Evolutionary conservation across 2,329 filamentous ascomycete species (phyloP).

Genomic region (Curvularia eragrostidis): DNA sequence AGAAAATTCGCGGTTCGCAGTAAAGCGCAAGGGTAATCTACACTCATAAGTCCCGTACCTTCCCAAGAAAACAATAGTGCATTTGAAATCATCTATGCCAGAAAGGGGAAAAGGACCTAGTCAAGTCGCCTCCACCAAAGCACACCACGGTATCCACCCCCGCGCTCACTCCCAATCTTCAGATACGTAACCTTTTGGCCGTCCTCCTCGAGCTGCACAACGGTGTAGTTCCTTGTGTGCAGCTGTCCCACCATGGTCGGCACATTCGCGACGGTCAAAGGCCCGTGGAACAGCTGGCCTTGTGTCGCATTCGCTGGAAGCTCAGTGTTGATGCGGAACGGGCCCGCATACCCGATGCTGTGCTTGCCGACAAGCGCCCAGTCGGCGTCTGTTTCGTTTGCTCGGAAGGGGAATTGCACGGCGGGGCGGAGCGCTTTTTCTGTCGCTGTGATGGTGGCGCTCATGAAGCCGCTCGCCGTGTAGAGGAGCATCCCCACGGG

Average conservation of each 20-base stretch:
- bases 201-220: constrained; percentile 25
- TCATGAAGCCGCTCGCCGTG: constrained; percentile 34
- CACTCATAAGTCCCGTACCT: neutral
- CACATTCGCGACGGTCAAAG: constrained; percentile 35
- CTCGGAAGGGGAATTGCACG: constrained; percentile 32
- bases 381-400: constrained; percentile 31
- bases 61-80: too few species aligned
- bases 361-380: constrained; percentile 43
- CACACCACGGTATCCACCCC: constrained; percentile 28
- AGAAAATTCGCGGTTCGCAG: neutral
- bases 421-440: constrained; percentile 30
- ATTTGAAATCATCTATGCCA: neutral
- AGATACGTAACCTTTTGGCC: constrained; percentile 18
- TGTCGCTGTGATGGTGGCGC: constrained; percentile 37
- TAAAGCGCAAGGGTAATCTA: neutral
- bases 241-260: constrained; percentile 32
- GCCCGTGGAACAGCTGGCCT: constrained; percentile 39
- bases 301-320: constrained; percentile 25
- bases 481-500: constrained; percentile 40
- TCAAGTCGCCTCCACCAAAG: constrained; percentile 36
- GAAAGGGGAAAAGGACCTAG: neutral
- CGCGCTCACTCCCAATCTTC: constrained; percentile 35
- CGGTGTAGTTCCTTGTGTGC: constrained; percentile 34
- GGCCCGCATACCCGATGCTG: constrained; percentile 37
- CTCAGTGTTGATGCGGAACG: constrained; percentile 23